phyloP scores from a whole-genome alignment of 352 stramenopile species.

The Pythium scleroteichum region DNA sequence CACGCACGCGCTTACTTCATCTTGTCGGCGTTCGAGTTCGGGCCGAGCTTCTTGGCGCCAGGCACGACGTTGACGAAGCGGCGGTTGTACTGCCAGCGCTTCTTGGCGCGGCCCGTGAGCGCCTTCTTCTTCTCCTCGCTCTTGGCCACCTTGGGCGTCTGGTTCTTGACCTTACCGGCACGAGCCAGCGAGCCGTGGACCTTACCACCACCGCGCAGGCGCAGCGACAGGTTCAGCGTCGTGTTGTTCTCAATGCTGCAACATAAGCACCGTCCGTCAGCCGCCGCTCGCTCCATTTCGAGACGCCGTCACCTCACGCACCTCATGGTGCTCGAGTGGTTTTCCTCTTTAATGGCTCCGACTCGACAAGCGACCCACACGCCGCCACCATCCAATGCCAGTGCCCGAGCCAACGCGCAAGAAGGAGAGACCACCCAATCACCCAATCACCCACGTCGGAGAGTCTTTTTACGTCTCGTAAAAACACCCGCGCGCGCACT shows the following conservation, averaged over 20 bases:
- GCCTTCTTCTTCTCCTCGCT: conserved; percentile 98
- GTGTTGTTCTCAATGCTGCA: conserved; percentile 96
- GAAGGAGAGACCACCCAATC: conserved; percentile 6
- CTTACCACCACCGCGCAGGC: conserved; percentile 95
- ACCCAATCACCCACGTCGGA: conserved; percentile 11
- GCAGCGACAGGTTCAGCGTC: conserved; percentile 96
- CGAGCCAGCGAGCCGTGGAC: conserved; percentile 99
- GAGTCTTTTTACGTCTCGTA: conserved; percentile 1
- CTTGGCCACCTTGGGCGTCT: conserved; percentile 99
- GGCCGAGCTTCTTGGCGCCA: conserved; percentile 96
- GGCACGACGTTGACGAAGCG: conserved; percentile 99
- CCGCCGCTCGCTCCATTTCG: neutral
- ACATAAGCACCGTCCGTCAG: neutral
- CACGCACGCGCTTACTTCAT: conserved; percentile 21
- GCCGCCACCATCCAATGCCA: conserved; percentile 44
- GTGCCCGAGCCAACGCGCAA: neutral
- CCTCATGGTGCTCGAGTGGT: conserved; percentile 34
- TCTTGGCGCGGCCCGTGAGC: conserved; percentile 98
- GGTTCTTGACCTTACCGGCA: conserved; percentile 99
- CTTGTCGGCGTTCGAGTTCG: conserved; percentile 99
- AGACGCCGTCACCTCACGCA: neutral
- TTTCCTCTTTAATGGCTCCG: conserved; percentile 33
- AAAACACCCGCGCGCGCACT: conserved; percentile 2
- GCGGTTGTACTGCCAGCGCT: conserved; percentile 99
- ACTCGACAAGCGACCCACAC: conserved; percentile 16